Percentiles rank a stretch among this genome's conserved stretches.
Conservation (phyloP, 169 alveolate species). For the Plasmodium knowlesi region DNA sequence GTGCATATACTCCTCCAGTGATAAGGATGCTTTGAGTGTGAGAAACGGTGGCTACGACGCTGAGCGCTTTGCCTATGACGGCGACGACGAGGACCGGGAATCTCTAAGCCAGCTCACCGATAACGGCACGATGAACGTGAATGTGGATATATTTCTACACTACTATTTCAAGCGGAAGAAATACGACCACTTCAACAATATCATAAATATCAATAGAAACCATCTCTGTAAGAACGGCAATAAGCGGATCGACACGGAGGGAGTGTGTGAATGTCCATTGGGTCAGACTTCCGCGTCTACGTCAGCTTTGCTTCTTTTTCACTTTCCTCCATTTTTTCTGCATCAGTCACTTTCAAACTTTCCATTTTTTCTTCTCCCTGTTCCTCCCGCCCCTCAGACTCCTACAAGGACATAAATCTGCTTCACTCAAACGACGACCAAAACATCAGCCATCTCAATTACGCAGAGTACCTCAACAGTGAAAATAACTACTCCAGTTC, state of each 20-base stretch:
- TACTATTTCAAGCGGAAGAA: slow-evolving; percentile 63
- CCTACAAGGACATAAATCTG: slow-evolving; percentile 59
- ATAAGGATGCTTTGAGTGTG: slow-evolving; percentile 14
- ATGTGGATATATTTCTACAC: slow-evolving; percentile 65
- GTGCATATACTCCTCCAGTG: slow-evolving; percentile 55
- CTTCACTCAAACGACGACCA: slow-evolving; percentile 32
- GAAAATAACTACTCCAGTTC: slow-evolving; percentile 52
- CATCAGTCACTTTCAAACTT: background rate
- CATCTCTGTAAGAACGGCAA: slow-evolving; percentile 14
- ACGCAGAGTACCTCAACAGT: slow-evolving; percentile 38
- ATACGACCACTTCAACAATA: slow-evolving; percentile 57
- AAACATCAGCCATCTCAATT: slow-evolving; percentile 13
- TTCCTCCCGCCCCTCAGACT: slow-evolving; percentile 7
- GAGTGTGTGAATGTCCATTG: background rate
- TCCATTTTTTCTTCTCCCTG: background rate
- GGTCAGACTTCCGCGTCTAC: background rate
- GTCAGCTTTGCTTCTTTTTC: background rate
- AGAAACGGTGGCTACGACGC: background rate
- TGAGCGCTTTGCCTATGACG: background rate
- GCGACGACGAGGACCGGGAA: slow-evolving; percentile 11
- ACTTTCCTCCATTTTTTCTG: background rate
- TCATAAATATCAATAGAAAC: slow-evolving; percentile 63
- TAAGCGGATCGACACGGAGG: background rate
- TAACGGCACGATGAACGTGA: slow-evolving; percentile 63
- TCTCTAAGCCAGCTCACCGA: slow-evolving; percentile 63